Evolutionary conservation across 2,329 filamentous ascomycete genomes (phyloP), one percentile per base, ranked within the genome.

Genomic region (Alternaria sp.): DNA sequence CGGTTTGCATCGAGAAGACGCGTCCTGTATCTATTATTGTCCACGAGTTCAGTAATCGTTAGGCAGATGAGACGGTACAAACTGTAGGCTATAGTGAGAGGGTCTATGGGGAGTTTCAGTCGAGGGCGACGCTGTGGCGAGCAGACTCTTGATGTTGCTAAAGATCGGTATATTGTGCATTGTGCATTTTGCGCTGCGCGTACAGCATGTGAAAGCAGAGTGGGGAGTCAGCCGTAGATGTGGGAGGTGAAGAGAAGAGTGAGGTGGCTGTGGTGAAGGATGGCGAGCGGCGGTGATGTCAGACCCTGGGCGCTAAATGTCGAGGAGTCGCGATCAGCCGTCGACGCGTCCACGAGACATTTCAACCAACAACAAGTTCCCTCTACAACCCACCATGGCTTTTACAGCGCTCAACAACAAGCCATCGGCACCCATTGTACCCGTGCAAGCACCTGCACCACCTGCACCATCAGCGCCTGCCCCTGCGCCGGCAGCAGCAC

Each of bases 321-420:
- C 33, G 23, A 53, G 18, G 53, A 68, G 63, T 69, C 65, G 69
- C 65, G 67, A 63, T 44, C 18, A 47, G 55, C 44, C 41, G 51
- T 45, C 49, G 70, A 63, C 60, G 60, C 60, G 60, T 60, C 33
- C 15, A 28, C 28, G 60, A 30, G 50, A 58, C 53, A 49, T 43
- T 43, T 54, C 43, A 18, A n/a, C 43, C 58, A 44, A 30, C 62
- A 60, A 51, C 58, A 58, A 65, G 49, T 43, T 15, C 45, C 45
- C 63, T 41, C 23, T 28, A 44, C 50, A 37, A 45, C 30, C 33
- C 53, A 44, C 37, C 43, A 74, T 74, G 71, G 70, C 69, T 9
- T 74, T 74, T 9, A 74, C 69, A 33, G 66, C 71, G 6, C 65
- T 74, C 25, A 74, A 74, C 63, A 72, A 57, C 26, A 53, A 56